Evolutionary conservation across 345 rosid species (phyloP), one percentile per base, ranked within the genome.

Genomic region (Dovyalis caffra): DNA sequence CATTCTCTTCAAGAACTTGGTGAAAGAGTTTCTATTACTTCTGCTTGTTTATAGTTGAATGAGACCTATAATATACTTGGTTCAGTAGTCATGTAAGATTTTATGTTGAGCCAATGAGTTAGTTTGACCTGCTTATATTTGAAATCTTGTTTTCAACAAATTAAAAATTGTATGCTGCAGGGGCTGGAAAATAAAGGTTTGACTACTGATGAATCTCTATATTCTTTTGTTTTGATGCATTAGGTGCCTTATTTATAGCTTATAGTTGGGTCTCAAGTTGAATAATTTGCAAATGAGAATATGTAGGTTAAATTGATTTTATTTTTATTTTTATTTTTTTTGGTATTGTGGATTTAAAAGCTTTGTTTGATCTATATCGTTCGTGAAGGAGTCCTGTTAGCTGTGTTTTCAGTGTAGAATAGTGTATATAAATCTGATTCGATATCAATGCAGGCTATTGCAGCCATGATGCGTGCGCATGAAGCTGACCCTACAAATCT

Each of bases 391-490:
- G 49, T 67, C 70, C 68, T 58, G 64, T 37, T 60, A 29, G 23
- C 53, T 15, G 49, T 51, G 43, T 53, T 33, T 61, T 51, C 43
- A 35, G 61, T 29, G 51, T 28, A 53, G 47, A 6, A 31, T 70
- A 35, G 37, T 64, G 15, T 65, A 73, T 29, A 66, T 47, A 75
- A 45, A 76, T 51, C 47, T 43, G 56, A 53, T 37, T 74, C 18
- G 28, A 65, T 76, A 73, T 78, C 61, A 74, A 47, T 85, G 74
- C 91, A 96, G 99, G 99, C 99, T 45, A 96, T 96, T 83, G 98
- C 98, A 70, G 98, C 99, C 38, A 96, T 93, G 99, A 90, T 90
- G 97, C 94, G 97, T 58, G 98, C 99, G 34, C 97, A 93, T 66
- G 95, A 90, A 81, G 98, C 99, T 63, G 94, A 92, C 85, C 97